Evolutionary conservation across 2,329 filamentous ascomycete species (phyloP), one percentile per base, ranked within the genome.

Genomic region (Fusarium praegraminearum): DNA sequence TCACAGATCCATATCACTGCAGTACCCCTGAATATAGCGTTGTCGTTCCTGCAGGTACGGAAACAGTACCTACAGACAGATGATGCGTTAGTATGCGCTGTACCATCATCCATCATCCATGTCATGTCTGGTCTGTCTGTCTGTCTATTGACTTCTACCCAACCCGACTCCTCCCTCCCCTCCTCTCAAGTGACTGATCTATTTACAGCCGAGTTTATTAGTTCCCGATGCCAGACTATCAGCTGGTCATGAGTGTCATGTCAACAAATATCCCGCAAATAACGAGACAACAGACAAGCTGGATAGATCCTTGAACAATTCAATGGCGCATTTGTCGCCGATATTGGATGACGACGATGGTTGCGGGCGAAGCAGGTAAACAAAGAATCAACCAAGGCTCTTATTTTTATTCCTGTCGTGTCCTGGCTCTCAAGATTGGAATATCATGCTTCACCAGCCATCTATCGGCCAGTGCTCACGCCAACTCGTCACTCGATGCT

Each of bases 41-140:
- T 67, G 68, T 70, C 72, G 76, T 76, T 77, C 76, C 76, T 77
- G 76, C 76, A 76, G 74, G 75, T 76, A 70, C 33, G n/a, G 57
- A 62, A 45, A 53, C 33, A 33, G 46, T 30, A 30, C 40, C 22
- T 43, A 43, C 41, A 43, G 22, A 26, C 26, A 30, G 41, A 44
- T 10, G 41, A 44, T 44, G 18, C 16, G 41, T 41, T 20, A n/a
- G 35, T 40, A 40, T 16, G 40, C 41, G 22, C 46, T 35, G 24
- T 57, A 35, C 22, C 22, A 50, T 22, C 22, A 50, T 18, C 33
- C 33, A 18, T 22, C n/a, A 40, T 60, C 43, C 46, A 44, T 44
- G 24, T 44, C 43, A 30, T 44, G 43, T 26, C 15, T 44, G 22
- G 26, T 30, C 43, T 7, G 40, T 26, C 22, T 41, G 7, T 30